A percentile compares a stretch with the other conserved stretches of the same genome.
phyloP scores from a whole-genome alignment of 164 flowering plant species.

The Sedum album region DNA sequence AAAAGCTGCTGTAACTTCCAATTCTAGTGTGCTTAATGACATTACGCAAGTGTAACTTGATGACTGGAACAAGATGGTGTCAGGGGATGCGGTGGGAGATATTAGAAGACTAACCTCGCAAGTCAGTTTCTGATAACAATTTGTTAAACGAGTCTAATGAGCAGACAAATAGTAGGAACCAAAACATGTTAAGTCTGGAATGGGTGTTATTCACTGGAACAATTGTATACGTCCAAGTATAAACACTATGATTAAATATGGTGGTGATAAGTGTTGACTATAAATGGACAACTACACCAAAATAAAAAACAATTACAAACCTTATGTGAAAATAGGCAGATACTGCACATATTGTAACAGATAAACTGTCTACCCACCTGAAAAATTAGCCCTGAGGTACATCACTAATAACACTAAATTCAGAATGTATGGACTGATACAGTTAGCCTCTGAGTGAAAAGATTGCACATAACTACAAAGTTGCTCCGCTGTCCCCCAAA shows the following conservation, averaged over 20 bases:
- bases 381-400: neutral
- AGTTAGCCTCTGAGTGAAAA: neutral
- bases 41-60: too few relatives aligned
- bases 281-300: neutral
- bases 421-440: neutral
- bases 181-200: neutral
- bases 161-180: neutral
- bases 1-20: neutral
- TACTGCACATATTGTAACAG: neutral
- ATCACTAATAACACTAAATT: neutral
- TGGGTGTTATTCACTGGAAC: neutral
- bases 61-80: too few relatives aligned
- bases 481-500: constrained; percentile 2
- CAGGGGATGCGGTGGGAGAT: too few relatives aligned
- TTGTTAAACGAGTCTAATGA: too few relatives aligned
- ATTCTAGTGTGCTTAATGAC: neutral
- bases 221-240: neutral
- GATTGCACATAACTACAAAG: neutral
- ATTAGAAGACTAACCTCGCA: too few relatives aligned
- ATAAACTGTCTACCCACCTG: neutral
- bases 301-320: neutral
- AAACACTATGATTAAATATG: neutral
- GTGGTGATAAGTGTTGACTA: neutral
- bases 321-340: neutral
- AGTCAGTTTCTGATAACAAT: too few relatives aligned